phyloP scores from a whole-genome alignment of 768 basidiomycete species.

The Melanogaster broomeanus region DNA sequence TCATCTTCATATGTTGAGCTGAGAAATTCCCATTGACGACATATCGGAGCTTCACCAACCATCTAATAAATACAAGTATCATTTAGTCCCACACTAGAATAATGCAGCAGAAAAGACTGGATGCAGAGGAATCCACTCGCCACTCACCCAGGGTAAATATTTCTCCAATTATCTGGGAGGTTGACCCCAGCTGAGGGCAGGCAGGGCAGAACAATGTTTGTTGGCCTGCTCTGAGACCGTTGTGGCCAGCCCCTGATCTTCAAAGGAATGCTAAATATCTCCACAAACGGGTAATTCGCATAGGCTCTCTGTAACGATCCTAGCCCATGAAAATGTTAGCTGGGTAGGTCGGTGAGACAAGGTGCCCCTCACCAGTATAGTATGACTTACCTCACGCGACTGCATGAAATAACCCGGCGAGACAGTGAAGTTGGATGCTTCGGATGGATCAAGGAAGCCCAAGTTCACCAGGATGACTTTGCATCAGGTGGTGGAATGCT shows the following conservation, averaged over 20 bases:
- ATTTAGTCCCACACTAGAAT: neutral
- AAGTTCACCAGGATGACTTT: too few relatives aligned
- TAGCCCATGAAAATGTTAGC: too few relatives aligned
- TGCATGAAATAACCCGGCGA: too few relatives aligned
- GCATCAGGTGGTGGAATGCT: too few relatives aligned
- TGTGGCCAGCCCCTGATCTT: neutral
- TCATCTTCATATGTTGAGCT: slow-evolving; percentile 8
- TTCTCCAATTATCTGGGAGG: slow-evolving; percentile 4
- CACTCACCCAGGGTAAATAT: neutral
- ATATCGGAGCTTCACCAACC: slow-evolving; percentile 1
- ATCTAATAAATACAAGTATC: neutral
- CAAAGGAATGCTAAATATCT: neutral
- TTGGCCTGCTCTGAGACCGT: neutral
- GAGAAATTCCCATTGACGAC: slow-evolving; percentile 4
- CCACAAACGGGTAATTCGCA: neutral
- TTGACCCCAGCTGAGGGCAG: slow-evolving; percentile 4
- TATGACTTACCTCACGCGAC: too few relatives aligned
- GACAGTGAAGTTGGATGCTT: too few relatives aligned
- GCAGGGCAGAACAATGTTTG: slow-evolving; percentile 1
- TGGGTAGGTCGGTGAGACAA: too few relatives aligned
- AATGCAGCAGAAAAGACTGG: too few relatives aligned
- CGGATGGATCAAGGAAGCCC: too few relatives aligned
- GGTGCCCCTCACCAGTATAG: too few relatives aligned
- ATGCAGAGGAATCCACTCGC: too few relatives aligned
- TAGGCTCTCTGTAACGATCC: slow-evolving; percentile 1